These are phyloP conservation scores for Lantana camara DNA, from an alignment of 257 asterid genomes.

Conservation along the genomic window DNA sequence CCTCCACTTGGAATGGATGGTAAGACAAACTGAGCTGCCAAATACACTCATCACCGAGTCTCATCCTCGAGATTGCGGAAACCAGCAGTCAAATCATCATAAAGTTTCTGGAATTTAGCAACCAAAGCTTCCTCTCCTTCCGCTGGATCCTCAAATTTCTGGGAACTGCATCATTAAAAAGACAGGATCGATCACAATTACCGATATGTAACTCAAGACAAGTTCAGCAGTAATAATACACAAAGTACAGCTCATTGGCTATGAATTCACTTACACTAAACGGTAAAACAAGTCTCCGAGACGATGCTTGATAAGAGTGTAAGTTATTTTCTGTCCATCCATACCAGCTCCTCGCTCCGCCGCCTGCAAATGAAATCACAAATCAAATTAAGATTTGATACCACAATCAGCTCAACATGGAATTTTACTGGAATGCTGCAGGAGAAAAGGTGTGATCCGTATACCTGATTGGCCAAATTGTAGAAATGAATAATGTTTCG, in stretches of 20 bases:
- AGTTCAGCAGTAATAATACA: not conserved
- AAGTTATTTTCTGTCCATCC: constrained; percentile 96
- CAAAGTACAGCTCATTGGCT: constrained; percentile 7
- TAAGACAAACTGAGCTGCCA: constrained; percentile 14
- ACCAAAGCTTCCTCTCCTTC: constrained; percentile 88
- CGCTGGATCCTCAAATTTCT: constrained; percentile 98
- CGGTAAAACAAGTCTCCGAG: constrained; percentile 93
- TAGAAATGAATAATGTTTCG: constrained; percentile 97
- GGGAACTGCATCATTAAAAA: constrained; percentile 63
- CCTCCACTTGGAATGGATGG: constrained; percentile 14
- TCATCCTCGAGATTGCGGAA: constrained; percentile 98
- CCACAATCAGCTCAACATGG: not conserved
- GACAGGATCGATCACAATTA: constrained; percentile 7
- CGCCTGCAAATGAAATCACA: constrained; percentile 55
- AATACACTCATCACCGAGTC: constrained; percentile 52
- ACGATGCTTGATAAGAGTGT: constrained; percentile 89
- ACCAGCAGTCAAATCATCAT: constrained; percentile 89
- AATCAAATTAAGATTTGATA: not conserved
- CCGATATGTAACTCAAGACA: constrained; percentile 1
- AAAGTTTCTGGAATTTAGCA: constrained; percentile 79
- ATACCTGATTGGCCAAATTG: constrained; percentile 97
- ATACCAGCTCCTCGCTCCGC: constrained; percentile 98
- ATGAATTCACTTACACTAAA: constrained; percentile 74
- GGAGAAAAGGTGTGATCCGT: not conserved
- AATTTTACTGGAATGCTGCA: not conserved